Evolutionary conservation across 148 eudicot species (phyloP), one percentile per base, ranked within the genome.

Genomic region (Nepenthes gracilis): DNA sequence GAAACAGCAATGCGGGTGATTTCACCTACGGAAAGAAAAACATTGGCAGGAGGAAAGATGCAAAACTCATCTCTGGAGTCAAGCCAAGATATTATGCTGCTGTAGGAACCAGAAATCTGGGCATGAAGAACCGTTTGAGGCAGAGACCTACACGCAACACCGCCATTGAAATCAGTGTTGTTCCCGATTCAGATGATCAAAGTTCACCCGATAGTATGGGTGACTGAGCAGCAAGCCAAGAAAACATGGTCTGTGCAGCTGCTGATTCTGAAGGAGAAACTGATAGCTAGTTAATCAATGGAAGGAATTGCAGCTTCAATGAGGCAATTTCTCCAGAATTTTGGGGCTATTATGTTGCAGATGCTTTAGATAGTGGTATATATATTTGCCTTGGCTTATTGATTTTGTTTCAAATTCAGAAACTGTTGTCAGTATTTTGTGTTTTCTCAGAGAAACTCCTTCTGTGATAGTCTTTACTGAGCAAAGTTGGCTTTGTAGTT

Each of bases 71-170:
- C 2, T 15, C 64, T 56, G 60, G 43, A 23, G 63, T 57, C 57
- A 64, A 75, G 54, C 66, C 40, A 9, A 63, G 53, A 2, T 2
- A n/a, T 49, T 6, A 5, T 10, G 13, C 67, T 15, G 67, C 55
- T 5, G 64, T 33, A 53, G 69, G 73, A 69, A 56, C 65, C 57
- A 66, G 63, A 64, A 79, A 67, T 57, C 57, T 58, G 5, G 80
- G 79, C 66, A 72, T 83, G 13, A 89, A 86, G 64, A 83, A 76
- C 60, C 73, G 85, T 58, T 48, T 72, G 35, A 75, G 88, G 64
- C 88, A 86, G 64, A 75, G 88, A 58, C 91, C 86, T 64, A 80
- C 76, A 7, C 73, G 77, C 14, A 92, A 85, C 64, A 64, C 81
- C 37, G 86, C 88, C 58, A 55, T 75, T 9, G 77, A 73, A 43